Evolutionary conservation across 2,329 filamentous ascomycete genomes (phyloP), one percentile per base, ranked within the genome.

Genomic region (Fonsecaea nubica): DNA sequence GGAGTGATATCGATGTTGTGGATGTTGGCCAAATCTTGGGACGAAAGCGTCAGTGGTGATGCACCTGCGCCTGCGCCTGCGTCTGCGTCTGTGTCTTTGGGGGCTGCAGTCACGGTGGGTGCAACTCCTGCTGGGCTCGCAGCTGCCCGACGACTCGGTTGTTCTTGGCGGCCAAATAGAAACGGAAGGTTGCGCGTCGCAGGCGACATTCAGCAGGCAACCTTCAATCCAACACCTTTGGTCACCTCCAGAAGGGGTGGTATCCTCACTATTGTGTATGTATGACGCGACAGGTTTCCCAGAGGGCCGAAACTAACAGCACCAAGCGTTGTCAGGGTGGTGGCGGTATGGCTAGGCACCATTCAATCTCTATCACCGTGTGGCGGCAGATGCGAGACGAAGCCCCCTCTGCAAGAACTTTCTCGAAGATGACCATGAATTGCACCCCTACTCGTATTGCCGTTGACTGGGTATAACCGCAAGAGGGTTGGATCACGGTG

Each of bases 121-220:
- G 38, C 40, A 5, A 59, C 5, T 32, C 9, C 57, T 18, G 30
- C 21, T 30, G 53, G 33, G 21, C 21, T 40, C 3, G 32, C 48
- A n/a, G 45, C 33, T 50, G 55, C 45, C 48, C 33, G 58, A 15
- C 32, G 13, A 21, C 21, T 38, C 6, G 64, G 53, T 65, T 61
- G 53, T 65, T 61, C 67, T 65, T 69, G 64, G 64, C 67, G 67
- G 12, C 64, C 64, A 58, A 66, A 69, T 10, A 66, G 60, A 54
- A 66, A 64, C 5, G 50, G 56, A 56, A 63, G 36, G 32, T 67
- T 67, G 52, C 58, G 67, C 57, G 64, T 63, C 56, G 35, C 60
- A 50, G 59, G 42, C 62, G 55, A 45, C 60, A 55, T 53, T 36
- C 36, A 53, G 40, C 61, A 67, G 65, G 65, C 65, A 62, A 32